Conservation (phyloP, 805 yeast species). For the Metschnikowia arizonensis region DNA sequence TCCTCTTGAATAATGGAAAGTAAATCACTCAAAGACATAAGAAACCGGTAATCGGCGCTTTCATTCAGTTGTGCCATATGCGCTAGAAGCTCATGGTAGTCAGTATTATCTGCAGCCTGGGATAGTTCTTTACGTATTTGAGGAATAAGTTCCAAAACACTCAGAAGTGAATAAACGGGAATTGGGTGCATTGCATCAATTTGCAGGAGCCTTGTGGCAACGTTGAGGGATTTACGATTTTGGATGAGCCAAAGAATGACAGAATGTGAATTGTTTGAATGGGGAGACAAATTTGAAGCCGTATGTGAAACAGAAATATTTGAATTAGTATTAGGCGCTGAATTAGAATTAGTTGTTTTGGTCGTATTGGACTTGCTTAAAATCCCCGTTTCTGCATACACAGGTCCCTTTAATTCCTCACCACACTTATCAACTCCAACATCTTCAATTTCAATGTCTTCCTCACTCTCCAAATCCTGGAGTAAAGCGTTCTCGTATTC, state of each 20-base stretch:
- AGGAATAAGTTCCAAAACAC: conserved; percentile 23
- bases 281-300: background rate
- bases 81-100: conserved; percentile 30
- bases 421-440: background rate
- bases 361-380: too few species aligned
- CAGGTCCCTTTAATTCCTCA: background rate
- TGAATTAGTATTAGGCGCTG: too few species aligned
- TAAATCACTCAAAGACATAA: conserved; percentile 52
- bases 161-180: conserved; percentile 22
- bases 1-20: conserved; percentile 54
- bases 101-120: conserved; percentile 22
- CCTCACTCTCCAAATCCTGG: conserved; percentile 38
- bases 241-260: background rate
- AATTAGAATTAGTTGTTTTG: too few species aligned
- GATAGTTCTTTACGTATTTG: conserved; percentile 20
- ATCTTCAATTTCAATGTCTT: background rate
- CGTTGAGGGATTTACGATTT: background rate
- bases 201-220: conserved; percentile 16
- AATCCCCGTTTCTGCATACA: background rate
- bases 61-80: conserved; percentile 27
- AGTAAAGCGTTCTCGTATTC: conserved; percentile 42
- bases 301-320: too few species aligned
- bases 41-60: conserved; percentile 42
- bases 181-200: conserved; percentile 20
- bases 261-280: background rate